Base-by-base conservation (phyloP, 495 filamentous ascomycete species). In the Talaromyces borbonicus region DNA sequence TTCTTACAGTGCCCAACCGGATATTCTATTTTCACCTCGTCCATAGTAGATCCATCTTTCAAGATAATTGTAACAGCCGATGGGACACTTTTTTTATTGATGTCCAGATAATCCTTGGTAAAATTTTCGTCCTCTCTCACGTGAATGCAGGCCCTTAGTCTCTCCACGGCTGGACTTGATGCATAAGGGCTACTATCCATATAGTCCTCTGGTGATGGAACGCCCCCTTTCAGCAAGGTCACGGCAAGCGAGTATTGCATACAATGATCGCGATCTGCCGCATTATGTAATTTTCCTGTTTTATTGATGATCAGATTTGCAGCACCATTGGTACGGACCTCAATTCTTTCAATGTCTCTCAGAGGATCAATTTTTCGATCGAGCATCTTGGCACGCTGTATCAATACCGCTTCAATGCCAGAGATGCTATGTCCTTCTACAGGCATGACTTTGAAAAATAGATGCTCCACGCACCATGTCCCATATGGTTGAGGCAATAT, bases 11-110 rank as follows among this genome's bases (percentile, higher is more conserved):
- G 87, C 37, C 88, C 88, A 29, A 90, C 69, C 3, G 88, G 88
- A 39, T 83, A 87, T 61, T 93, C 84, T n/a, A 95, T 75, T 8
- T 85, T 73, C 35, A 89, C 77, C 60, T 95, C 87, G 6, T 81
- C 73, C 18, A 90, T 66, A 18, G 78, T 65, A 3, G 32, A 14
- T 20, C 63, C 55, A 52, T 58, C 46, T 3, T 38, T 16, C 8
- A 71, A 42, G 20, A 41, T 8, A 2, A 68, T 35, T 5, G 49
- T 55, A 14, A 67, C 32, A 0, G 52, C 61, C 42, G 46, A 51
- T 0, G 53, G 51, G 4, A 56, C 40, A 40, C 57, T 63, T 40
- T 52, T 52, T 19, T 52, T 61, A 2, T 61, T 47, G 5, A 45
- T 30, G 27, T 67, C 47, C 6, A 56, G 52, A 44, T 72, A 72